Evolutionary conservation across 768 basidiomycete genomes (phyloP), one percentile per base, ranked within the genome.

Genomic region (Pseudohyphozyma bogoriensis): DNA sequence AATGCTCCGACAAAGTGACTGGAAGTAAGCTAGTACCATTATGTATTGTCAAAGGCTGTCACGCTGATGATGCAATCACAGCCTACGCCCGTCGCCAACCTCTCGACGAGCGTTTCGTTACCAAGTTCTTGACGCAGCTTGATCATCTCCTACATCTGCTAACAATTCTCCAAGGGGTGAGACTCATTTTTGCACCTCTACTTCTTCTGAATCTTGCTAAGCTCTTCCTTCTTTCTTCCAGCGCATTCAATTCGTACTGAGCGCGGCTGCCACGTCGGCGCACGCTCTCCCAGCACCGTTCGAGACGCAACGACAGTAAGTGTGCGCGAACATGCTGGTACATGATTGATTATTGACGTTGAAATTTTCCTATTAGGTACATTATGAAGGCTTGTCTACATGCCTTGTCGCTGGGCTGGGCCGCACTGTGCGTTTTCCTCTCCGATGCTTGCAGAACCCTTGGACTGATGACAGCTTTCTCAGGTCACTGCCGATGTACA

Each of bases 71-170:
- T 45, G 4, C 16, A 20, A n/a, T n/a, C 3, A 1, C 60, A 66
- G 60, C 65, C 7, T 57, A 55, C 37, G 56, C 56, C 22, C 62
- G 65, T 18, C 40, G 54, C 2, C 56, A 58, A 37, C 62, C 65
- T 6, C 54, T 63, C 50, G 54, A 63, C 45, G 65, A 67, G 51
- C 42, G 35, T 1, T 60, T 50, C 50, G 49, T 58, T 6, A 44
- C 54, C 28, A 63, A 59, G 32, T 63, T 58, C 36, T 49, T 67
- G 15, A 67, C 62, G 4, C 51, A 58, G 26, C 62, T 67, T 35
- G 65, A 67, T 35, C 59, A 58, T 33, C 59, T 63, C 36, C 44
- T 58, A 1, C 56, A 63, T 24, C 65, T 67, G 9, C 62, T 67
- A n/a, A 56, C 54, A 13, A 26, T 63, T 16, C 60, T 67, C 56